Evolutionary conservation across 2,329 filamentous ascomycete species (phyloP), one percentile per base, ranked within the genome.

Genomic region (Chalara sp.): DNA sequence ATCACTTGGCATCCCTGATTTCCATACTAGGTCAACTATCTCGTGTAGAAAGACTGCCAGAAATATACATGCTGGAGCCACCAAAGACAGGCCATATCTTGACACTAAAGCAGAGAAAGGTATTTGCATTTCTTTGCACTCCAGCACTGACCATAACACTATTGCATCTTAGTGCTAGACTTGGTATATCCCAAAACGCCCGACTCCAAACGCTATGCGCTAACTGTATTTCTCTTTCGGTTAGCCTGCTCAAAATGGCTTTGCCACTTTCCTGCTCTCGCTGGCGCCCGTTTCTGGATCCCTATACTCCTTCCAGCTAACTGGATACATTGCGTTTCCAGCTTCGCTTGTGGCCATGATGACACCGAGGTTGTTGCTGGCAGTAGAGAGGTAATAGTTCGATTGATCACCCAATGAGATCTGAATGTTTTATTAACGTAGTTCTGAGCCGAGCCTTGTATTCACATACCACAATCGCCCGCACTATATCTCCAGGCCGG

Each of bases 361-460:
- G 52, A 97, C 92, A 2, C 93, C 93, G 40, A 95, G 76, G 66
- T 95, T 87, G 68, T 99, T 97, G 59, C 82, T 82, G 31, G 90
- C 89, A 1, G 93, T 99, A 30, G 85, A 87, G n/a, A 95, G 78
- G 68, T 96, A 99, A 68, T 97, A 99, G 63, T 89, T 95, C 47
- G 87, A 83, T 71, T 97, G 91, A 66, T 99, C 93, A 37, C 93
- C 93, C 11, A 97, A 71, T 6, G 87, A 93, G 52, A 95, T 93
- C 83, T 86, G 46, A 41, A 45, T 39, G 13, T 11, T 11, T 11
- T 11, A 39, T 2, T 13, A 13, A 13, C 35, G 3, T 43, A 7
- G 4, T 41, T 44, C n/a, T 10, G 28, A 4, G 29, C 4, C 13
- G 5, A 6, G 8, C 5, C 12, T 37, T 8, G n/a, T 8, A 37